phyloP scores from a whole-genome alignment of 2,329 filamentous ascomycete genomes.

The Pyrenochaeta sp. region DNA sequence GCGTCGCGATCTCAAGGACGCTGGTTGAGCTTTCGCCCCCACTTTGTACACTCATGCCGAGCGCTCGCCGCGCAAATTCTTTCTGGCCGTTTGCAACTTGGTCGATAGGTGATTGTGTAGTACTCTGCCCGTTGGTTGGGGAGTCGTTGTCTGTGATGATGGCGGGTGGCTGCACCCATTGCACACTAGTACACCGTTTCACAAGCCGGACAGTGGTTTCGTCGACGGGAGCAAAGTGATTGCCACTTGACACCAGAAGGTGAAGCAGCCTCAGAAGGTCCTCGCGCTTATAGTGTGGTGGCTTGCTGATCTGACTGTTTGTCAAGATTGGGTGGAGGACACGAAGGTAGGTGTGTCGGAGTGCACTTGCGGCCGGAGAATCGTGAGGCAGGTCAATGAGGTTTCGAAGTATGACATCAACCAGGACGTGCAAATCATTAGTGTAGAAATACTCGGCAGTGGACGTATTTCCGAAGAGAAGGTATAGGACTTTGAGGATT shows the following conservation, averaged over 20 bases:
- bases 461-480: slow-evolving; percentile 88
- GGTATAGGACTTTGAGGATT: slow-evolving; percentile 94
- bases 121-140: slow-evolving; percentile 23
- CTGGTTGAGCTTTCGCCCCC: slow-evolving; percentile 48
- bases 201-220: slow-evolving; percentile 81
- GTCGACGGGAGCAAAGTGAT: slow-evolving; percentile 81
- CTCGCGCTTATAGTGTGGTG: slow-evolving; percentile 89
- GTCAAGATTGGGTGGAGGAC: slow-evolving; percentile 90
- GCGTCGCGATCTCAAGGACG: slow-evolving; percentile 48
- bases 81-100: slow-evolving; percentile 40
- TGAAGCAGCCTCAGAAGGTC: slow-evolving; percentile 80
- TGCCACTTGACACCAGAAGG: slow-evolving; percentile 70
- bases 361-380: slow-evolving; percentile 56
- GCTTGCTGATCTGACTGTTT: slow-evolving; percentile 86
- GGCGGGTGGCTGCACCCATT: slow-evolving; percentile 63
- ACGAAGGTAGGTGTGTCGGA: slow-evolving; percentile 93
- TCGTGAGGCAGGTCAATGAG: slow-evolving; percentile 94
- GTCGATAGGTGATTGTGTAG: slow-evolving; percentile 32
- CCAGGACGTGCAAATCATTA: slow-evolving; percentile 90
- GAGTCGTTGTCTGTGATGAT: slow-evolving; percentile 28
- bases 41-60: slow-evolving; percentile 49
- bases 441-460: slow-evolving; percentile 99
- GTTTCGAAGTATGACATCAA: slow-evolving; percentile 96
- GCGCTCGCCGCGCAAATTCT: slow-evolving; percentile 46
- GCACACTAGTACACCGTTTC: slow-evolving; percentile 74